phyloP scores from a whole-genome alignment of 1,139 yeast species.

The Sugiyamaella sp. region DNA sequence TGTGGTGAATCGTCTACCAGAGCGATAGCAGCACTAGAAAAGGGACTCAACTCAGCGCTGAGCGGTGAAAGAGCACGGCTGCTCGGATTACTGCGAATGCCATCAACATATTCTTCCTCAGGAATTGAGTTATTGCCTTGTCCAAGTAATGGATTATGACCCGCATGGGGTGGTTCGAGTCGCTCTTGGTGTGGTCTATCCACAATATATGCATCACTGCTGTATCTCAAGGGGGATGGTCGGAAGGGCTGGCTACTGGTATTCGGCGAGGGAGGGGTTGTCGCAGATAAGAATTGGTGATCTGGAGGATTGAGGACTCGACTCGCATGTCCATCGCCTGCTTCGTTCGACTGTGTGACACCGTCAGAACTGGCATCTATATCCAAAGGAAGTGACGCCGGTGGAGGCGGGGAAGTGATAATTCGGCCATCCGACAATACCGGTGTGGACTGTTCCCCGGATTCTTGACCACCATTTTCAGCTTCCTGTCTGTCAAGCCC shows the following conservation, averaged over 20 bases:
- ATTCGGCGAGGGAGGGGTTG: slow-evolving; percentile 1
- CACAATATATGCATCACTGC: slow-evolving; percentile 6
- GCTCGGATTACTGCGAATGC: neutral
- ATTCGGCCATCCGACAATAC: slow-evolving; percentile 10
- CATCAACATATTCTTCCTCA: neutral
- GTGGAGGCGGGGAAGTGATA: neutral
- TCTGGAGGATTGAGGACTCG: too few species aligned
- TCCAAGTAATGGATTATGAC: slow-evolving; percentile 4
- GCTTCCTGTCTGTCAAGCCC: slow-evolving; percentile 15
- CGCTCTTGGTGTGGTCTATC: slow-evolving; percentile 5
- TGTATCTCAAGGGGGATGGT: slow-evolving; percentile 16
- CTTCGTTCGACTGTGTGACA: too few species aligned
- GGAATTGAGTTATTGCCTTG: slow-evolving; percentile 2
- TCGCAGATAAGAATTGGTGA: too few species aligned
- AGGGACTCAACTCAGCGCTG: slow-evolving; percentile 15
- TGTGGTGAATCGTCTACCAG: neutral
- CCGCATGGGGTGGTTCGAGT: slow-evolving; percentile 1
- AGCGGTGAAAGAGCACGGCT: slow-evolving; percentile 4
- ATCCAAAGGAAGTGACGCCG: too few species aligned
- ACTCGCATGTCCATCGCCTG: too few species aligned
- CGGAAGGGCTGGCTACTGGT: slow-evolving; percentile 2
- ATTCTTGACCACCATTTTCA: slow-evolving; percentile 7
- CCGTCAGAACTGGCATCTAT: neutral
- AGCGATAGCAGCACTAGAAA: slow-evolving; percentile 3
- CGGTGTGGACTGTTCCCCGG: slow-evolving; percentile 1